Evolutionary conservation across 805 yeast species (phyloP), one percentile per base, ranked within the genome.

Genomic region (Metschnikowia reukaufii): DNA sequence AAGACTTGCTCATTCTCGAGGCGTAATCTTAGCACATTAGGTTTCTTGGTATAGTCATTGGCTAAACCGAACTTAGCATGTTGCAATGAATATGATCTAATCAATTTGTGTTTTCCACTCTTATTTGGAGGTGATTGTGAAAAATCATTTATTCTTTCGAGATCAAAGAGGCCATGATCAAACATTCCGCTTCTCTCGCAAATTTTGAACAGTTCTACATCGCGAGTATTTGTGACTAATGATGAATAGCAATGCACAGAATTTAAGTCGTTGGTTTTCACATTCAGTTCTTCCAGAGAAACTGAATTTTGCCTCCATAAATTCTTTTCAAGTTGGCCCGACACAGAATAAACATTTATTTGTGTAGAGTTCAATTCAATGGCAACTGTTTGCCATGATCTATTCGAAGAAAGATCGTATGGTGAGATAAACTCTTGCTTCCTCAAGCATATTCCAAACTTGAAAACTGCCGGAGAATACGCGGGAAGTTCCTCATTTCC

Each of bases 341-440:
- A 75, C 5, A 72, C 69, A 15, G 65, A 57, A 62, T 86, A 87
- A 45, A 91, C 69, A 63, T 86, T 86, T 30, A 91, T 68, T 66
- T 88, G 96, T 1, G 97, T 91, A 16, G 92, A 87, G 70, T 91
- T 89, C 42, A 91, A 70, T 59, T 86, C 95, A 64, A 88, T 72
- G 18, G 86, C 71, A 36, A 77, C 76, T 36, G 76, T 70, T 55
- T 74, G 77, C 98, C 98, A 91, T 9, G 79, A 75, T 51, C 96
- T 72, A 7, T 72, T 63, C 2, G 81, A 73, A 0, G 95, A 76
- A 2, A 81, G 70, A 55, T 85, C 90, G 60, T 83, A 86, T 0
- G 97, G 97, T 4, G 88, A 76, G 1, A 80, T 51, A 84, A 90
- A 82, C 64, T 90, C 97, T 39, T 76, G 58, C 60, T 90, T 91